A percentile compares a stretch with the other conserved stretches of the same genome.
Conservation (phyloP, 2,329 filamentous ascomycete species). For the Scortechinia acanthostroma region DNA sequence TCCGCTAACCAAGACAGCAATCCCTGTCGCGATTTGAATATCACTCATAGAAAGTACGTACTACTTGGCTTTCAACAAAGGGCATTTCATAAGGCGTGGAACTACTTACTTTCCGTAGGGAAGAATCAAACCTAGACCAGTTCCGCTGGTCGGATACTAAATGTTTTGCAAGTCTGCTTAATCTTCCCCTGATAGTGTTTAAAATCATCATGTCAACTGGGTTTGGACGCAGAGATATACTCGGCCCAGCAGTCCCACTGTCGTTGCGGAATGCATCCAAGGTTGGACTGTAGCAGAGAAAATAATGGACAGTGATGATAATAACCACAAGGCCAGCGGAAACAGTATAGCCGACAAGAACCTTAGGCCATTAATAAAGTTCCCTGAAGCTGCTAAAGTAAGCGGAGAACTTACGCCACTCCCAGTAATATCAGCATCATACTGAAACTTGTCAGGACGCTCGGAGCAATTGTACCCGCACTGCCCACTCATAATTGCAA, state of each 20-base stretch:
- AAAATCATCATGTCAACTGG: not conserved
- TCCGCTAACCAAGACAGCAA: conserved; percentile 17
- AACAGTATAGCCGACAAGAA: not conserved
- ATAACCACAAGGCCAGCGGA: not conserved
- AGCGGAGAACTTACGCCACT: no score
- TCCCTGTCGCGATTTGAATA: conserved; percentile 17
- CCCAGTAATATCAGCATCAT: no score
- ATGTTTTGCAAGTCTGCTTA: not conserved
- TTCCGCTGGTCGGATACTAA: not conserved
- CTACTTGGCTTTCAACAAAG: not conserved
- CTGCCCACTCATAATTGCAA: no score
- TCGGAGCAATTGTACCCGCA: no score
- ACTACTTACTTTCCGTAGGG: not conserved
- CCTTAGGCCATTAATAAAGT: not conserved
- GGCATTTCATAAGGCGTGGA: not conserved
- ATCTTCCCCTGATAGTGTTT: not conserved
- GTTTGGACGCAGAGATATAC: not conserved
- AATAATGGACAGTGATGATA: not conserved
- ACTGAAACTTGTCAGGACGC: no score
- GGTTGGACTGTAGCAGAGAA: not conserved
- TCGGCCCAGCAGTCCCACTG: not conserved
- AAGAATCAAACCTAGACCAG: not conserved
- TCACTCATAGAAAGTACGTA: conserved; percentile 10
- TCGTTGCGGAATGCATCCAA: not conserved
- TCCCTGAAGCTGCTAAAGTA: no score